phyloP scores from a whole-genome alignment of 164 flowering plant species.

The Magnolia changhungtana region DNA sequence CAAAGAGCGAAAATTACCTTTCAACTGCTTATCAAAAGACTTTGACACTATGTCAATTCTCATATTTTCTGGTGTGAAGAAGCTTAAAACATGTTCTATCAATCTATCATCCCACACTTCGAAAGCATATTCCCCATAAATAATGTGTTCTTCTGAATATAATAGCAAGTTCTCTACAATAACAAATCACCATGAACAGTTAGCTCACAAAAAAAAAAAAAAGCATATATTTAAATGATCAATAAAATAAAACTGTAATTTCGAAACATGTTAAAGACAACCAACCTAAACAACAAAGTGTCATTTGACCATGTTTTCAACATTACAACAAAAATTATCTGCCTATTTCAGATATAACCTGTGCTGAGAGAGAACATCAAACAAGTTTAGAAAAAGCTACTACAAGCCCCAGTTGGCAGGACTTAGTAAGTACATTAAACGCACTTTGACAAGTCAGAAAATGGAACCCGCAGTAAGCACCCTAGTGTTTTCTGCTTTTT shows the following conservation, averaged over 20 bases:
- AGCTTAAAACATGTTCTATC: slow-evolving; percentile 51
- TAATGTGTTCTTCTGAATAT: slow-evolving; percentile 79
- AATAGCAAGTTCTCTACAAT: slow-evolving; percentile 66
- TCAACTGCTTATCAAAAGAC: slow-evolving; percentile 39
- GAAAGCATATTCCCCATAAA: slow-evolving; percentile 84
- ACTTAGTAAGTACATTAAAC: too few species aligned
- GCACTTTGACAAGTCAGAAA: too few species aligned
- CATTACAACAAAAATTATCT: neutral
- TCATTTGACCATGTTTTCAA: neutral
- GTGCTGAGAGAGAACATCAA: neutral
- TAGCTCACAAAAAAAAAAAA: neutral
- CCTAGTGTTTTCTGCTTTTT: too few species aligned
- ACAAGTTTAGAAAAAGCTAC: neutral
- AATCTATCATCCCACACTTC: slow-evolving; percentile 73
- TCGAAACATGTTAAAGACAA: neutral
- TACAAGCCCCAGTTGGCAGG: too few species aligned
- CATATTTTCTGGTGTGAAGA: slow-evolving; percentile 88
- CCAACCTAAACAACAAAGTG: neutral
- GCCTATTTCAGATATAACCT: neutral
- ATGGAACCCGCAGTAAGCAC: too few species aligned
- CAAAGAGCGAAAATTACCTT: slow-evolving; percentile 35
- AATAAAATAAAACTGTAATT: neutral
- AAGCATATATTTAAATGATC: neutral
- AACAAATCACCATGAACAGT: slow-evolving; percentile 5
- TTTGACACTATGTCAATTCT: slow-evolving; percentile 80